Evolutionary conservation across 1,284 basidiomycete genomes (phyloP).

Genomic region (Takashimella koratensis): DNA sequence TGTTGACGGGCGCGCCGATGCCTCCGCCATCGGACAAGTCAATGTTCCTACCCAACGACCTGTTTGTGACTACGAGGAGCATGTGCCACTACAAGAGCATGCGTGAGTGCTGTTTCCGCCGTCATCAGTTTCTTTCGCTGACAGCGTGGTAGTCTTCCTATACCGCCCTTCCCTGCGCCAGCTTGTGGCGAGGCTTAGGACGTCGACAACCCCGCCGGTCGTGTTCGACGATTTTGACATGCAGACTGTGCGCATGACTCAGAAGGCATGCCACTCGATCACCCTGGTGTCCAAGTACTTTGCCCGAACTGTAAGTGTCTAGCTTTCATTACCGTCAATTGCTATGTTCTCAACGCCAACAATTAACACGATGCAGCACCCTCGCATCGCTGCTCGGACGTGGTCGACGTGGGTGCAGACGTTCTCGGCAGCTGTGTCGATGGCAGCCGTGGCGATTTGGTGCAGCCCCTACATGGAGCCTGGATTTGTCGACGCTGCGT

Average conservation of each 20-base stretch:
- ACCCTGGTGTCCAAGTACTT: slow-evolving; percentile 31
- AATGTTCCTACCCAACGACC: not conserved
- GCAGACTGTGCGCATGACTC: slow-evolving; percentile 26
- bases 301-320: slow-evolving; percentile 20
- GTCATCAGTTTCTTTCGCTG: not conserved
- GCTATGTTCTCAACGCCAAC: too few relatives aligned
- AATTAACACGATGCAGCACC: too few relatives aligned
- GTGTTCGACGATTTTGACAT: slow-evolving; percentile 24
- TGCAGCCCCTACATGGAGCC: slow-evolving; percentile 34
- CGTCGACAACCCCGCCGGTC: slow-evolving; percentile 11
- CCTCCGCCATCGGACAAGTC: slow-evolving; percentile 11
- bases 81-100: slow-evolving; percentile 41
- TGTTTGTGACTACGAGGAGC: slow-evolving; percentile 18
- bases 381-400: slow-evolving; percentile 30
- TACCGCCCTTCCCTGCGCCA: slow-evolving; percentile 38
- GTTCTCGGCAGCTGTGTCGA: slow-evolving; percentile 39
- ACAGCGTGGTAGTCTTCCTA: slow-evolving; percentile 27
- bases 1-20: slow-evolving; percentile 24
- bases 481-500: slow-evolving; percentile 28
- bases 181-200: slow-evolving; percentile 30
- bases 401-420: slow-evolving; percentile 44
- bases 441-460: slow-evolving; percentile 42
- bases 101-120: slow-evolving; percentile 16
- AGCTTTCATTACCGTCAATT: too few relatives aligned
- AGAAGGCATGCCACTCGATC: slow-evolving; percentile 33